Evolutionary conservation across 2,329 filamentous ascomycete species (phyloP).

Genomic region (Sphaerulina populicola): DNA sequence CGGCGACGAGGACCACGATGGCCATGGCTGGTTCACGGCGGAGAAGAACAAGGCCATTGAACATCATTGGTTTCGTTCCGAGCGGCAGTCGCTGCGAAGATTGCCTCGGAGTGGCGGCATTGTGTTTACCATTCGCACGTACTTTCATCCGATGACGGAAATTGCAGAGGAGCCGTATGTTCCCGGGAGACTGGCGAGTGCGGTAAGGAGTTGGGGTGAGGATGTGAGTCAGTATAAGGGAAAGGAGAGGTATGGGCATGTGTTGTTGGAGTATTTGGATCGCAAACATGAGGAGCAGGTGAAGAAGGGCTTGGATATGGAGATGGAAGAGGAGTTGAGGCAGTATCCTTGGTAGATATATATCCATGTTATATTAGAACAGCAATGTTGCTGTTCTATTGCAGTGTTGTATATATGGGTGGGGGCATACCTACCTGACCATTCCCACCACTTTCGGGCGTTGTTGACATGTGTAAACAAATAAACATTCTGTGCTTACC

Average conservation of each 20-base stretch:
- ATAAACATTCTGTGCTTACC: no score
- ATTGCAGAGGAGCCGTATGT: slow-evolving; percentile 66
- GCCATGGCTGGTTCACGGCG: slow-evolving; percentile 65
- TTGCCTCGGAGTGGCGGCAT: slow-evolving; percentile 42
- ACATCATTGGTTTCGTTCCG: slow-evolving; percentile 68
- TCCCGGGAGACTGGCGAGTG: slow-evolving; percentile 67
- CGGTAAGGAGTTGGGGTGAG: slow-evolving; percentile 70
- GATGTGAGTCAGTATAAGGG: slow-evolving; percentile 74
- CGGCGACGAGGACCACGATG: slow-evolving; percentile 56
- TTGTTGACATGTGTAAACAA: no score
- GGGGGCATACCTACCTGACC: no score
- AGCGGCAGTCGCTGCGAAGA: slow-evolving; percentile 61
- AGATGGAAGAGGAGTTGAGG: slow-evolving; percentile 51
- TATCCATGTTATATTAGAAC: no score
- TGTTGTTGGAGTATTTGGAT: slow-evolving; percentile 70
- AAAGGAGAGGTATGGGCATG: slow-evolving; percentile 61
- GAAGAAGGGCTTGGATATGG: slow-evolving; percentile 54
- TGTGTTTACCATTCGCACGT: slow-evolving; percentile 71
- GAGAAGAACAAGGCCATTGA: slow-evolving; percentile 64
- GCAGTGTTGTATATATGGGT: no score
- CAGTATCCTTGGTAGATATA: slow-evolving; percentile 57
- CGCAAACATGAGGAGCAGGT: slow-evolving; percentile 65
- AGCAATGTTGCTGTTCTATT: no score
- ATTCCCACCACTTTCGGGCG: no score
- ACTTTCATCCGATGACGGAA: slow-evolving; percentile 63